Evolutionary conservation across 257 asterid species (phyloP).

Genomic region (Solanum pennellii): DNA sequence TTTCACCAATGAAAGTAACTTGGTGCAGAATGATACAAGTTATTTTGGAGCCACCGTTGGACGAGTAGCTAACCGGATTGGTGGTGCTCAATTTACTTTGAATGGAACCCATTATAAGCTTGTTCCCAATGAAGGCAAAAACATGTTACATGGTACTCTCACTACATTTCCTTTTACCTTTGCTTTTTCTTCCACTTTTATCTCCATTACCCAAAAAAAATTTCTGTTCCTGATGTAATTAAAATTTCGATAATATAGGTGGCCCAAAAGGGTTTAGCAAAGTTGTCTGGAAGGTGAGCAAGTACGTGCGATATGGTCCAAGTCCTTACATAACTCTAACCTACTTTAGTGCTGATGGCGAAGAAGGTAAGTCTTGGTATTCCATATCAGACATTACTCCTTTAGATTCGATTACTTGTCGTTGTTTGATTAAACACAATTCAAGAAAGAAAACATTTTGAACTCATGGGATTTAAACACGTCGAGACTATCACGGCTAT

Average conservation of each 20-base stretch:
- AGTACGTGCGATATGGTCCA: neutral
- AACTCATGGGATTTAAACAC: neutral
- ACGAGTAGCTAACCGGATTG: conserved; percentile 76
- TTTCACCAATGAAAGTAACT: neutral
- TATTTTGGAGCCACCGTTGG: conserved; percentile 75
- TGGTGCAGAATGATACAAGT: conserved; percentile 39
- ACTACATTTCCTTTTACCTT: neutral
- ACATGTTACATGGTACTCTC: conserved; percentile 61
- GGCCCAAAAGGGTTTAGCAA: conserved; percentile 7
- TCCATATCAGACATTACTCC: neutral
- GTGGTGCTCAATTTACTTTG: conserved; percentile 61
- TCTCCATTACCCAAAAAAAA: neutral
- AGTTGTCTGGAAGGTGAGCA: conserved; percentile 6
- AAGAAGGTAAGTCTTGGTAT: conserved; percentile 8
- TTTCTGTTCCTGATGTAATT: neutral
- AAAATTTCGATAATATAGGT: neutral
- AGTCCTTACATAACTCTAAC: conserved; percentile 3
- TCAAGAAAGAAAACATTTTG: neutral
- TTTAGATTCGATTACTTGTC: neutral
- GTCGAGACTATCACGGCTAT: neutral
- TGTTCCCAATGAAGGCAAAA: conserved; percentile 49
- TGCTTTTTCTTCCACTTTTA: neutral
- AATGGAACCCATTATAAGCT: conserved; percentile 58
- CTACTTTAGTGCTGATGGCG: conserved; percentile 13
- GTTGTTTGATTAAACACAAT: neutral